phyloP scores from a whole-genome alignment of 164 flowering plant species.

The Magnolia sinica region DNA sequence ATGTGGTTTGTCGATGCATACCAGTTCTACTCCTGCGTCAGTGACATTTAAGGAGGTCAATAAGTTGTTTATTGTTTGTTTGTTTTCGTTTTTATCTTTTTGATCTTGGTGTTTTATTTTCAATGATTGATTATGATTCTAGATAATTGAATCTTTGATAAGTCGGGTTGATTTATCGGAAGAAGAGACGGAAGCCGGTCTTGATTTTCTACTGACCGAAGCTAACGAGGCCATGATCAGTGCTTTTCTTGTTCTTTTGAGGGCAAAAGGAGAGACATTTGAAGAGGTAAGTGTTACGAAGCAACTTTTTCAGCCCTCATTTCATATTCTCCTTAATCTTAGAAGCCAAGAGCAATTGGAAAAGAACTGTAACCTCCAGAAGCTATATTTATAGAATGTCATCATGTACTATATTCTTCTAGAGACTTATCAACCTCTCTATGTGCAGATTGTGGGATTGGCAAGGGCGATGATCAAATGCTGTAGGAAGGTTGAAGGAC shows the following conservation, averaged over 20 bases:
- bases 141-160: conserved; percentile 81
- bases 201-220: conserved; percentile 62
- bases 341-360: neutral
- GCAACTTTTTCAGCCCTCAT: neutral
- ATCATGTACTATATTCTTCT: neutral
- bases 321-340: neutral
- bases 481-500: conserved; percentile 72
- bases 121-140: conserved; percentile 1
- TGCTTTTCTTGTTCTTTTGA: conserved; percentile 81
- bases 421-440: neutral
- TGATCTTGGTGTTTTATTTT: neutral
- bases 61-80: neutral
- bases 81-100: neutral
- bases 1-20: neutral
- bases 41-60: conserved; percentile 16
- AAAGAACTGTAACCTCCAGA: neutral
- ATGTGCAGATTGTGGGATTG: conserved; percentile 73
- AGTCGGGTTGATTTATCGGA: conserved; percentile 68
- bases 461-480: conserved; percentile 85
- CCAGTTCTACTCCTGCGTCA: neutral
- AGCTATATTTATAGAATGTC: neutral
- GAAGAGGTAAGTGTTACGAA: conserved; percentile 59
- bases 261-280: conserved; percentile 94
- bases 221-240: conserved; percentile 74
- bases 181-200: conserved; percentile 68